Conservation (phyloP, 495 filamentous ascomycete species). For the Penicillium alfredii region DNA sequence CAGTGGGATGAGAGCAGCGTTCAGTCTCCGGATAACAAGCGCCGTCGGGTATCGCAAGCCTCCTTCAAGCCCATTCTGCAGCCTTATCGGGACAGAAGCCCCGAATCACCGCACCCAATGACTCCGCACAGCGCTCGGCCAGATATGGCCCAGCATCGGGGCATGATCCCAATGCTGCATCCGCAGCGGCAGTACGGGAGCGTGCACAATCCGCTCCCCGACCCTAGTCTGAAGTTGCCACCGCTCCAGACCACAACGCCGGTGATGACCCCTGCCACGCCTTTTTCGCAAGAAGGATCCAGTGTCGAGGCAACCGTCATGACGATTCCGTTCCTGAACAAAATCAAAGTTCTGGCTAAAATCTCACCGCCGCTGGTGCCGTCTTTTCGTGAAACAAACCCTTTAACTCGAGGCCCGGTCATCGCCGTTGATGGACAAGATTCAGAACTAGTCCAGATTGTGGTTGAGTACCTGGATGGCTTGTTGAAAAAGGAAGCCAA, state of each 20-base stretch:
- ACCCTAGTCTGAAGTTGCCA: slow-evolving; percentile 49
- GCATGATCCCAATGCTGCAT: slow-evolving; percentile 34
- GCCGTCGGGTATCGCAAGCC: slow-evolving; percentile 43
- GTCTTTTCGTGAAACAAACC: slow-evolving; percentile 32
- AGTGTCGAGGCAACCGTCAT: slow-evolving; percentile 66
- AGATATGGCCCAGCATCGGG: slow-evolving; percentile 25
- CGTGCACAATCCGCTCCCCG: slow-evolving; percentile 23
- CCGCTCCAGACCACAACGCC: slow-evolving; percentile 35
- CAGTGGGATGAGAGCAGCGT: slow-evolving; percentile 24
- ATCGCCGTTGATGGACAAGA: slow-evolving; percentile 78
- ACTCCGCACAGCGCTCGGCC: slow-evolving; percentile 29
- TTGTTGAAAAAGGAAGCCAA: slow-evolving; percentile 52
- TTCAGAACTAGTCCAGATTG: slow-evolving; percentile 41
- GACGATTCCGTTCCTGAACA: slow-evolving; percentile 64
- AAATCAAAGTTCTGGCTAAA: slow-evolving; percentile 61
- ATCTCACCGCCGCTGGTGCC: slow-evolving; percentile 59
- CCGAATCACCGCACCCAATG: slow-evolving; percentile 29
- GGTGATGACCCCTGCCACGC: slow-evolving; percentile 26
- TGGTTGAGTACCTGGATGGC: slow-evolving; percentile 57
- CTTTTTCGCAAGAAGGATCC: slow-evolving; percentile 23
- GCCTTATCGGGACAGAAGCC: slow-evolving; percentile 28
- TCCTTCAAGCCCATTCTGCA: slow-evolving; percentile 20
- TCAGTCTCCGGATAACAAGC: slow-evolving; percentile 49
- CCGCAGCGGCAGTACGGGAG: slow-evolving; percentile 25
- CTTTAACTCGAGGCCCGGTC: slow-evolving; percentile 61